phyloP scores from a whole-genome alignment of 495 filamentous ascomycete species.

The Aeminium ludgeri region DNA sequence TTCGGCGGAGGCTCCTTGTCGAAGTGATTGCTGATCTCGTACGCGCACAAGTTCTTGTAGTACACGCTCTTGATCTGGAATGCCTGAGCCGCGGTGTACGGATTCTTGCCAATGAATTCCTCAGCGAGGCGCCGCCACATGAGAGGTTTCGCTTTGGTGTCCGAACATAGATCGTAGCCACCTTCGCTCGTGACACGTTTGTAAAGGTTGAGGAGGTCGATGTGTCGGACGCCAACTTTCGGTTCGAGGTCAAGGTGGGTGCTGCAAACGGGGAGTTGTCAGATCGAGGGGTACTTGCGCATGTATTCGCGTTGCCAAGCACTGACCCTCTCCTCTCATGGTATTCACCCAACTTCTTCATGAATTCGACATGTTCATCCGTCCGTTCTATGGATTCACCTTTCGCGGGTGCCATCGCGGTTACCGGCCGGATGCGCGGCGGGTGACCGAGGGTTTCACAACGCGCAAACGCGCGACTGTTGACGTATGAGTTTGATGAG shows the following conservation, averaged over 20 bases:
- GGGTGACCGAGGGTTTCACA: neutral
- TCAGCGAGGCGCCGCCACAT: conserved; percentile 58
- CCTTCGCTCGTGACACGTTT: conserved; percentile 50
- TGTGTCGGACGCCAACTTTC: conserved; percentile 48
- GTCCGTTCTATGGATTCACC: conserved; percentile 34
- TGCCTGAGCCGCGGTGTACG: conserved; percentile 52
- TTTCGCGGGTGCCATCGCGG: conserved; percentile 27
- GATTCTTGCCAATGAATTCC: conserved; percentile 43
- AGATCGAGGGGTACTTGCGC: too few relatives aligned
- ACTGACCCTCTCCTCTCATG: conserved; percentile 51
- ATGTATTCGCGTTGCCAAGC: conserved; percentile 1
- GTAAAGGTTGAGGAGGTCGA: conserved; percentile 57
- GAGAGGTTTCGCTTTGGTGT: conserved; percentile 52
- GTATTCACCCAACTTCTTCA: conserved; percentile 44
- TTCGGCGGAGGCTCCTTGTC: conserved; percentile 61
- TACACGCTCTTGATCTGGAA: conserved; percentile 67
- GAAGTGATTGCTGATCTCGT: conserved; percentile 57
- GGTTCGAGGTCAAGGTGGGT: conserved; percentile 57
- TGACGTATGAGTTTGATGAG: too few relatives aligned
- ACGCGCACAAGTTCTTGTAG: conserved; percentile 66
- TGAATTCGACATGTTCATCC: conserved; percentile 52
- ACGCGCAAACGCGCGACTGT: neutral
- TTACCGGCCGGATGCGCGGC: neutral
- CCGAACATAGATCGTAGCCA: conserved; percentile 58
- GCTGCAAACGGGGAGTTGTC: conserved; percentile 19